Conservation (phyloP, 805 yeast genomes). For the Wickerhamomyces hampshirensis region DNA sequence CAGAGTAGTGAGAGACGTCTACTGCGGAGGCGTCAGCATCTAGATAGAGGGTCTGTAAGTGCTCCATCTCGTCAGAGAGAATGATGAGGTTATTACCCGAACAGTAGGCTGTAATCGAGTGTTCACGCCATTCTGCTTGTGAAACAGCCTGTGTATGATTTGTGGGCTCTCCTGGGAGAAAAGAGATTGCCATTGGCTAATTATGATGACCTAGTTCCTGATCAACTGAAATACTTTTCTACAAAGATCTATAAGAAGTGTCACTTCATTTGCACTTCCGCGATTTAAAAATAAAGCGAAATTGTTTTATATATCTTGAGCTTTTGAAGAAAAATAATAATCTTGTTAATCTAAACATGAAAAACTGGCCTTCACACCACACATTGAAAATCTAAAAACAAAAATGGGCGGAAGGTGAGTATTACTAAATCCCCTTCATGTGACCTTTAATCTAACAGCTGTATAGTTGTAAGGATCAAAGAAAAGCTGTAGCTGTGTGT, state of each 20-base stretch:
- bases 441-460: too few species aligned
- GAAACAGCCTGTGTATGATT: conserved; percentile 47
- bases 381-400: too few species aligned
- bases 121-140: conserved; percentile 61
- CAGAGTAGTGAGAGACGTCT: conserved; percentile 56
- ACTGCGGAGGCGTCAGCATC: conserved; percentile 63
- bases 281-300: too few species aligned
- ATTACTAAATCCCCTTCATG: background rate
- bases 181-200: conserved; percentile 54
- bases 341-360: too few species aligned
- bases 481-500: conserved; percentile 93
- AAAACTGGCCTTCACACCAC: too few species aligned
- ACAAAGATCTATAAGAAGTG: too few species aligned
- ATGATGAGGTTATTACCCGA: conserved; percentile 86
- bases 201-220: too few species aligned
- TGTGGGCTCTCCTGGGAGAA: conserved; percentile 86
- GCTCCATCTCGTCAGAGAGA: conserved; percentile 42
- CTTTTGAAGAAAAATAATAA: background rate
- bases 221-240: too few species aligned
- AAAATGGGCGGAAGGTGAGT: conserved; percentile 51
- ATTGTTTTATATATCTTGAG: too few species aligned
- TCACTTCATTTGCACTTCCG: too few species aligned
- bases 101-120: conserved; percentile 60
- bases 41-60: conserved; percentile 75
- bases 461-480: conserved; percentile 83